These are phyloP conservation scores for Neofusicoccum sp. DNA, from an alignment of 2,329 filamentous ascomycete species.

Conservation along the genomic window DNA sequence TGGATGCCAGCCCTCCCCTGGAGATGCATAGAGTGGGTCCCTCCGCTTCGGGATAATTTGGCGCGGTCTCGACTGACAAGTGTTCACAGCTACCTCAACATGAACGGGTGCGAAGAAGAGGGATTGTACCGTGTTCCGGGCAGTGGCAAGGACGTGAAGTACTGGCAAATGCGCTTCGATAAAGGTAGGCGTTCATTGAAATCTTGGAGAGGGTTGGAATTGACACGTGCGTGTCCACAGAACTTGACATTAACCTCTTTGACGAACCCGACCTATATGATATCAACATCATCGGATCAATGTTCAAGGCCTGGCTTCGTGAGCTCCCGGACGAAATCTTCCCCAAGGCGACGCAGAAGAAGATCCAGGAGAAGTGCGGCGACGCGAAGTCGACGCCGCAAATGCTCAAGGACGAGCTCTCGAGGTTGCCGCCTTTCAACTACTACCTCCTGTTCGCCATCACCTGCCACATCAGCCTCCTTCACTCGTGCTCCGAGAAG, in stretches of 20 bases:
- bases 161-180: constrained; percentile 90
- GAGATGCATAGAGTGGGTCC: constrained; percentile 78
- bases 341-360: constrained; percentile 77
- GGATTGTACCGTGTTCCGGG: constrained; percentile 91
- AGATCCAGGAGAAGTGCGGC: constrained; percentile 75
- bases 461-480: constrained; percentile 88
- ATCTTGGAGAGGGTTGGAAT: not conserved
- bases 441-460: constrained; percentile 98
- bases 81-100: constrained; percentile 71
- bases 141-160: constrained; percentile 84
- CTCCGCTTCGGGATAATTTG: not conserved
- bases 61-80: not conserved
- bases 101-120: constrained; percentile 90
- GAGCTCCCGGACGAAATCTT: constrained; percentile 94
- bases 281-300: constrained; percentile 92
- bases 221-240: constrained; percentile 43
- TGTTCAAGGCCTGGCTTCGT: constrained; percentile 94
- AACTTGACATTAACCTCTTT: constrained; percentile 86
- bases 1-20: constrained; percentile 98
- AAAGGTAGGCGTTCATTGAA: constrained; percentile 55
- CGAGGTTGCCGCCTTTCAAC: constrained; percentile 91
- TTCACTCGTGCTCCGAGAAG: constrained; percentile 87
- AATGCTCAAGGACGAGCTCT: constrained; percentile 84
- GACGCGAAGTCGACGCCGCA: constrained; percentile 79
- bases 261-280: constrained; percentile 86